Evolutionary conservation across 305 asterid species (phyloP).

Genomic region (Salvia sclarea): DNA sequence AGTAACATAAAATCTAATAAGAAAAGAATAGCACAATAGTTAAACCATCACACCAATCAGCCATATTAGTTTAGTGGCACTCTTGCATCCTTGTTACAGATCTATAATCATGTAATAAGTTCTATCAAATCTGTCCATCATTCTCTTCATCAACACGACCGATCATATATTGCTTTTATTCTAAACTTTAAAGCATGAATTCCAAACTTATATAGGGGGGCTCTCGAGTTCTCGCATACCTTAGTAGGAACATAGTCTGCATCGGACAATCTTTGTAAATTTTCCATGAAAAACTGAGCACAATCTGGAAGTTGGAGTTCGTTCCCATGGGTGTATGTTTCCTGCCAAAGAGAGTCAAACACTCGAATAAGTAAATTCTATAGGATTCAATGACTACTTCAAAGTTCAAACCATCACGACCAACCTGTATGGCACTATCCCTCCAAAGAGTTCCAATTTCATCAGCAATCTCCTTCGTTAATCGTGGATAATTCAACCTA

Average conservation of each 20-base stretch:
- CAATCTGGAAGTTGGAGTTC: constrained; percentile 99
- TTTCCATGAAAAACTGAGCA: constrained; percentile 90
- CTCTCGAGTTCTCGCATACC: constrained; percentile 45
- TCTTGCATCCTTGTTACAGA: background rate
- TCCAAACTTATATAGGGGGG: constrained; percentile 7
- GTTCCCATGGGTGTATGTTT: constrained; percentile 74
- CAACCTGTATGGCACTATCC: constrained; percentile 89
- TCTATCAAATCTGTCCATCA: background rate
- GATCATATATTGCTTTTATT: background rate
- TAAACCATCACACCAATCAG: background rate
- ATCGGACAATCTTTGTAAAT: constrained; percentile 77
- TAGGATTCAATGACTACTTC: constrained; percentile 8
- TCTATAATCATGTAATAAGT: background rate
- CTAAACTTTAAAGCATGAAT: constrained; percentile 4
- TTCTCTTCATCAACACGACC: background rate
- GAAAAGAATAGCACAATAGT: background rate
- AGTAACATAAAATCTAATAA: background rate
- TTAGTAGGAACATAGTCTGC: constrained; percentile 81
- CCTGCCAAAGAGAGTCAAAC: constrained; percentile 53
- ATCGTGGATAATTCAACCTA: constrained; percentile 72
- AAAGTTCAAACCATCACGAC: constrained; percentile 25
- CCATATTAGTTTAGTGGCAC: constrained; percentile 2
- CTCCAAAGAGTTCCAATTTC: constrained; percentile 85
- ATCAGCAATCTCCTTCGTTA: constrained; percentile 67
- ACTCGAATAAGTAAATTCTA: constrained; percentile 10